Percentiles rank a stretch among this genome's conserved stretches.
Conservation (phyloP, 2,329 filamentous ascomycete genomes). For the Fusarium sp. region DNA sequence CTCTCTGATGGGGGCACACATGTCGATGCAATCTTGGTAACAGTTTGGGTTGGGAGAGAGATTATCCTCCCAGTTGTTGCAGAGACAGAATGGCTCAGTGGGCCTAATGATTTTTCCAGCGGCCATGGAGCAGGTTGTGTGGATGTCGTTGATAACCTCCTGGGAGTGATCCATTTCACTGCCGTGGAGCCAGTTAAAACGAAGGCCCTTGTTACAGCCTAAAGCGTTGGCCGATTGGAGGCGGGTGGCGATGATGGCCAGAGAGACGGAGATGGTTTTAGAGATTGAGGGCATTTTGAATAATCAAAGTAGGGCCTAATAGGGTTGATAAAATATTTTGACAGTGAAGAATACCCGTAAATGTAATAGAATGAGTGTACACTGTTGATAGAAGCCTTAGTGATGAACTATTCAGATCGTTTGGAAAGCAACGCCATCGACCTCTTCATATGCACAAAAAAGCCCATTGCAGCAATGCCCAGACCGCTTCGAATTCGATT, state of each 20-base stretch:
- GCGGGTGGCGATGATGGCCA: not conserved
- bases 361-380: too few relatives aligned
- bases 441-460: not conserved
- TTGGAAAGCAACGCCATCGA: not conserved
- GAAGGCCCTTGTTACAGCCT: not conserved
- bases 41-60: not conserved
- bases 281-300: not conserved
- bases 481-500: not conserved
- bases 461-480: too few relatives aligned
- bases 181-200: not conserved
- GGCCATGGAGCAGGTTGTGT: not conserved
- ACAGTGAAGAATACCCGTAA: too few relatives aligned
- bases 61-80: not conserved
- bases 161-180: not conserved
- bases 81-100: not conserved
- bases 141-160: not conserved
- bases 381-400: too few relatives aligned
- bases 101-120: not conserved
- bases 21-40: slow-evolving; percentile 4
- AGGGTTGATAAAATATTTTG: too few relatives aligned
- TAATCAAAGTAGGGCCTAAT: not conserved
- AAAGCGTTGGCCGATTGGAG: not conserved
- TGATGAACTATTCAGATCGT: too few relatives aligned
- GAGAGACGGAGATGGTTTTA: not conserved
- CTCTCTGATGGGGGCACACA: not conserved